Evolutionary conservation across 768 basidiomycete genomes (phyloP).

Genomic region (Hygrocybe punicea): DNA sequence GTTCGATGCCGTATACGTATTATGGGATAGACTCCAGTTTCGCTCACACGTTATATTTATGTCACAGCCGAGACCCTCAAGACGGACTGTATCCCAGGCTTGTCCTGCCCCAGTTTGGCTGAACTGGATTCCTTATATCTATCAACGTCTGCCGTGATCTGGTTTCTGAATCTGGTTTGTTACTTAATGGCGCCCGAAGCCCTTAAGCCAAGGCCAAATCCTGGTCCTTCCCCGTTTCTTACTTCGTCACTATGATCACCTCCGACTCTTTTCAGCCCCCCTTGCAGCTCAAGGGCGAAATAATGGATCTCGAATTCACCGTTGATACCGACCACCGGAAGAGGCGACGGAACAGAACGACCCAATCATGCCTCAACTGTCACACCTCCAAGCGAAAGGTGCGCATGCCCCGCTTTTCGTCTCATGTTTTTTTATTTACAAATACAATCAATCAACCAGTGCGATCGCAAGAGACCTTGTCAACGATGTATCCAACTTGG

Average conservation of each 20-base stretch:
- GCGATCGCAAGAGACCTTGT: conserved; percentile 89
- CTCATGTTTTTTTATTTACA: conserved; percentile 2
- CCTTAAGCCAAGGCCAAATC: conserved; percentile 49
- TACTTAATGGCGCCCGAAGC: conserved; percentile 62
- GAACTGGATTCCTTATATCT: conserved; percentile 19
- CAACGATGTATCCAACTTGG: conserved; percentile 87
- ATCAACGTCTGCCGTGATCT: conserved; percentile 47
- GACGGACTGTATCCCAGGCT: background rate
- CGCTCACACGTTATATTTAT: conserved; percentile 6
- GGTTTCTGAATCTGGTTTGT: conserved; percentile 37
- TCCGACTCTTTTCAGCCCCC: conserved; percentile 49
- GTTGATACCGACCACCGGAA: conserved; percentile 73
- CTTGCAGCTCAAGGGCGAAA: conserved; percentile 68
- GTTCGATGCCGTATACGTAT: conserved; percentile 1
- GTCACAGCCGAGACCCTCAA: conserved; percentile 10
- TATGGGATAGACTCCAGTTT: background rate
- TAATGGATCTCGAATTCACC: conserved; percentile 75
- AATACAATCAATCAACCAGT: conserved; percentile 42
- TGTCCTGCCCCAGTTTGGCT: conserved; percentile 2
- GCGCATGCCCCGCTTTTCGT: conserved; percentile 16
- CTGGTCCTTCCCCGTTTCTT: conserved; percentile 48
- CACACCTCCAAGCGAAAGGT: conserved; percentile 95
- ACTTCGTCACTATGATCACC: conserved; percentile 50
- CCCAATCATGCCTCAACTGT: conserved; percentile 84
- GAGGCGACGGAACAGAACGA: conserved; percentile 86